These are phyloP conservation scores for Fusarium nanum DNA, from an alignment of 2,329 filamentous ascomycete genomes.

Conservation along the genomic window DNA sequence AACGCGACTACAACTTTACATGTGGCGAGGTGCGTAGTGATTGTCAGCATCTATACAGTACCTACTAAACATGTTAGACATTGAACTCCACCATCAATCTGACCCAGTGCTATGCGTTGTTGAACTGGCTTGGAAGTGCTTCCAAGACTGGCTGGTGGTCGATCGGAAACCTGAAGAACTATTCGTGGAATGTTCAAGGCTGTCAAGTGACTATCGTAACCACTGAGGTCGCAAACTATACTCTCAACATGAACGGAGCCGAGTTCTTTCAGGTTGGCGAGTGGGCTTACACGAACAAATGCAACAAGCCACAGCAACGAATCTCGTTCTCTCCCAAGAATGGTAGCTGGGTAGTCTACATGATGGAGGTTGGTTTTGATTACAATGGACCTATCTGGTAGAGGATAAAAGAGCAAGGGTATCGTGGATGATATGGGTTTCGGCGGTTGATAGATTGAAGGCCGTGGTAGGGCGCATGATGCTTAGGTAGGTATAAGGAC, in stretches of 20 bases:
- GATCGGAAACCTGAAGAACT: neutral
- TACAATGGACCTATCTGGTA: neutral
- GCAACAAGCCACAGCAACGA: neutral
- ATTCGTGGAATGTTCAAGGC: neutral
- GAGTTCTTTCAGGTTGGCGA: neutral
- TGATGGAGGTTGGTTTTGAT: constrained; percentile 12
- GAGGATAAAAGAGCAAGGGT: neutral
- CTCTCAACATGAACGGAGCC: neutral
- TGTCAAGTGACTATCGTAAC: neutral
- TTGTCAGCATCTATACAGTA: neutral
- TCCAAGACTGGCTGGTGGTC: neutral
- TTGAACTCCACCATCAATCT: neutral
- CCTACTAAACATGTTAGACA: neutral
- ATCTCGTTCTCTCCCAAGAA: neutral
- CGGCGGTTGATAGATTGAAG: no score
- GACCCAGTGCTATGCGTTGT: neutral
- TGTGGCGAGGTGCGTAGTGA: constrained; percentile 6
- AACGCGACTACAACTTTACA: constrained; percentile 5
- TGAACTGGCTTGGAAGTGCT: neutral
- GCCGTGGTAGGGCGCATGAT: no score
- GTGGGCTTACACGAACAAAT: neutral
- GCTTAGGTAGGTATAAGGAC: no score
- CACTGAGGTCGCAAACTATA: neutral
- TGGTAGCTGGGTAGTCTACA: constrained; percentile 8
- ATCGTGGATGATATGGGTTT: no score